Base-by-base conservation (phyloP, 2,329 filamentous ascomycete species). In the Ophiosphaerella herpotricha region DNA sequence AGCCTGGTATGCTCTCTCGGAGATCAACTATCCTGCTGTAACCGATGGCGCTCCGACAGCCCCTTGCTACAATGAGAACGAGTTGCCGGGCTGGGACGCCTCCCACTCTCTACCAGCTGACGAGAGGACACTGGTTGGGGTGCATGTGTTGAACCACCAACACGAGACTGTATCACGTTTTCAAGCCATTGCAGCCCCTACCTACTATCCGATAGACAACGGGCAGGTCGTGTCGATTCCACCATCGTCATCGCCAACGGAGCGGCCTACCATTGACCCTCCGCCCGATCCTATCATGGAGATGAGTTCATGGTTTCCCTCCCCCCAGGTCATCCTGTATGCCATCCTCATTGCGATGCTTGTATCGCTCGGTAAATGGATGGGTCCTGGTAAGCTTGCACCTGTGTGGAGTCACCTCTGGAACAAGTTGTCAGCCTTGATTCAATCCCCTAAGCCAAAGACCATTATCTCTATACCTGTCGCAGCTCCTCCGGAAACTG, bases 1-100 rank as follows among this genome's bases (percentile, higher is more conserved):
- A 26, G 89, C 89, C 53, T 97, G 93, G 91, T 99, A 93, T 72
- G 94, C 92, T 29, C 82, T 97, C 75, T 97, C 93, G 1, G 93
- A 95, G 50, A 82, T 80, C 35, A 85, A 85, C 7, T 97, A 97
- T 63, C 94, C 94, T 3, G 81, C 93, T 8, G 90, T 96, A 24
- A 87, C 92, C 18, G 84, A 90, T 45, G 86, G 81, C 35, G 85
- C 85, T 4, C 76, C 79, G 21, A 74, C 77, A 55, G 85, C 85
- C 7, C 73, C 79, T 45, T 85, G 80, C 64, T 85, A 85, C 57
- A 77, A 78, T 18, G 58, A 65, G 33, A 59, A 60, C 13, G 58
- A 65, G 12, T 35, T 65, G 18, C 40, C 64, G 21, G 58, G 55
- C 38, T 70, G 64, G 61, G 68, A 67, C 14, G 61, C 58, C 12